These are phyloP conservation scores for Mycena citricolor DNA, from an alignment of 1,284 basidiomycete species.

Conservation along the genomic window DNA sequence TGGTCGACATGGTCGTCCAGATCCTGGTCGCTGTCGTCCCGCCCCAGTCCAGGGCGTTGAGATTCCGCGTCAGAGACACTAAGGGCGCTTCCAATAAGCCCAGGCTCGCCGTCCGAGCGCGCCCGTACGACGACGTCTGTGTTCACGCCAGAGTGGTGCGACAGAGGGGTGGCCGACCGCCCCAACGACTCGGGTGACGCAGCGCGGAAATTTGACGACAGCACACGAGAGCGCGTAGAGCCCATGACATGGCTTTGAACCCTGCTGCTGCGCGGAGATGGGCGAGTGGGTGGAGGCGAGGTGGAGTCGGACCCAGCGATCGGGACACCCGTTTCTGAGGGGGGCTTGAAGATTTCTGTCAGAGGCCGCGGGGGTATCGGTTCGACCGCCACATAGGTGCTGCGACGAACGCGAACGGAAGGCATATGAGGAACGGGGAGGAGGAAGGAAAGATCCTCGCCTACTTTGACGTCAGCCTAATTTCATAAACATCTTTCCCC, in stretches of 20 bases:
- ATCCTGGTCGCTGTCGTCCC: conserved; percentile 24
- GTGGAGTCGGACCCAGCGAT: conserved; percentile 2
- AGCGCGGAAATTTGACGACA: neutral
- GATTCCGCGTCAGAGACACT: conserved; percentile 37
- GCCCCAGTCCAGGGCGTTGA: too few relatives aligned
- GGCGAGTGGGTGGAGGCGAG: conserved; percentile 6
- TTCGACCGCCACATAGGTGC: conserved; percentile 41
- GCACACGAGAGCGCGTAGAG: conserved; percentile 5
- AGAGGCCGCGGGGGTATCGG: neutral
- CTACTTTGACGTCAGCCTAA: conserved; percentile 12
- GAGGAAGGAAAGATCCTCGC: conserved; percentile 6
- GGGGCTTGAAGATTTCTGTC: neutral
- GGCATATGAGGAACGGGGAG: conserved; percentile 41
- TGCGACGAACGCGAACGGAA: conserved; percentile 54
- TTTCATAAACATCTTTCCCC: too few relatives aligned
- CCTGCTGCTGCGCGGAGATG: conserved; percentile 13
- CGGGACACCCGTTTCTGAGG: neutral
- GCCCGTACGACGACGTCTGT: conserved; percentile 28
- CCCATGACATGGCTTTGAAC: conserved; percentile 17
- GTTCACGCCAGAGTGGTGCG: conserved; percentile 23
- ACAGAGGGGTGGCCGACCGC: conserved; percentile 14
- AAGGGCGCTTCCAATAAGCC: conserved; percentile 45
- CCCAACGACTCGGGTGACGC: conserved; percentile 14
- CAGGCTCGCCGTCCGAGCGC: conserved; percentile 33
- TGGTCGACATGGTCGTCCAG: conserved; percentile 58